A percentile compares a stretch with the other conserved stretches of the same genome.
Conservation (phyloP, 2,329 filamentous ascomycete genomes). For the Dendrostoma leiphaemia region DNA sequence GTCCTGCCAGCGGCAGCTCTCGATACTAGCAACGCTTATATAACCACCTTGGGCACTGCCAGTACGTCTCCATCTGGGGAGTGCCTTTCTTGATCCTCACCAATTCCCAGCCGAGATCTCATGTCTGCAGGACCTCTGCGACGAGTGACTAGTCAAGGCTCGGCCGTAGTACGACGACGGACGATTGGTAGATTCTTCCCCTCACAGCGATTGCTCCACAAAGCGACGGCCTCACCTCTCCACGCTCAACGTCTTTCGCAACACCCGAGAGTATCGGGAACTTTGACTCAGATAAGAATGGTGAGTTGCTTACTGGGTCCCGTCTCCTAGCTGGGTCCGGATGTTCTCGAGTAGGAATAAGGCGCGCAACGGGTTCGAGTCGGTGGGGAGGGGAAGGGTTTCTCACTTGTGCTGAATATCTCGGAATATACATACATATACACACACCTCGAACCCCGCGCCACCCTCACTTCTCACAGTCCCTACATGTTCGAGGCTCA, state of each 20-base stretch:
- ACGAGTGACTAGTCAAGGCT: not conserved
- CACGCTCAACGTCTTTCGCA: not conserved
- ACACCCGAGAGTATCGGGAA: no score
- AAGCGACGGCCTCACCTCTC: not conserved
- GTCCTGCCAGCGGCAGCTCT: no score
- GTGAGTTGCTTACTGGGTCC: no score
- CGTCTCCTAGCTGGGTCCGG: no score
- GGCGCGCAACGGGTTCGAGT: no score
- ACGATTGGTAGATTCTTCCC: not conserved
- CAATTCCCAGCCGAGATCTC: not conserved
- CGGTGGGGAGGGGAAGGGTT: not conserved
- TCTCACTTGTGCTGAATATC: no score
- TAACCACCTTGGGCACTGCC: no score
- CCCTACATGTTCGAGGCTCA: no score
- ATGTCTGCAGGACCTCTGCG: not conserved
- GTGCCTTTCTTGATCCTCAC: no score
- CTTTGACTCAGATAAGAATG: conserved; percentile 20
- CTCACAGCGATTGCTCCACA: not conserved
- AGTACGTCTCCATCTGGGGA: no score
- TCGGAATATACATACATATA: not conserved
- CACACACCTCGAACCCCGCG: not conserved
- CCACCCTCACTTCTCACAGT: not conserved
- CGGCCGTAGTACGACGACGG: not conserved
- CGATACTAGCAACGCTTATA: no score
- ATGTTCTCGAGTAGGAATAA: no score